phyloP scores from a whole-genome alignment of 2,329 filamentous ascomycete genomes.

The Thielaviopsis populi region DNA sequence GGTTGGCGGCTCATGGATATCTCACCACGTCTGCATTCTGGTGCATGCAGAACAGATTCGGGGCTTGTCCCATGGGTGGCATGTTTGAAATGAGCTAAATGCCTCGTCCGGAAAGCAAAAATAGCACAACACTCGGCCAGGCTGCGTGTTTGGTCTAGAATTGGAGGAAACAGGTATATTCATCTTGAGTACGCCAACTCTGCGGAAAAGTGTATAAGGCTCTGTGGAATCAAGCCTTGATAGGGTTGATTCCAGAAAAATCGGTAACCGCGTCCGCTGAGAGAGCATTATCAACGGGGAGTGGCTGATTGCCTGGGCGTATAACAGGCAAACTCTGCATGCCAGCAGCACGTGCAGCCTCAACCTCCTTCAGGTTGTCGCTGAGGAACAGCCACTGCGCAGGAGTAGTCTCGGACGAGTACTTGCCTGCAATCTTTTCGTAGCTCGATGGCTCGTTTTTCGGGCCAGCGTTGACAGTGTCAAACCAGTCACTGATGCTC shows the following conservation, averaged over 20 bases:
- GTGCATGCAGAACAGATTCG: neutral
- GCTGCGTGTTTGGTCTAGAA: neutral
- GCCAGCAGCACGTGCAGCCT: conserved; percentile 45
- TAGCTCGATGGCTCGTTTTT: conserved; percentile 58
- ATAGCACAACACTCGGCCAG: neutral
- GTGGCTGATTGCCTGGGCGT: conserved; percentile 54
- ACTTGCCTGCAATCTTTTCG: conserved; percentile 38
- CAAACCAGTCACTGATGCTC: conserved; percentile 53
- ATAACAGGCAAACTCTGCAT: conserved; percentile 47
- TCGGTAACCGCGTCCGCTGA: conserved; percentile 24
- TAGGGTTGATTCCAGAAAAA: conserved; percentile 20
- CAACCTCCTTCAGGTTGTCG: conserved; percentile 59
- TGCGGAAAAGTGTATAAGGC: too few species aligned
- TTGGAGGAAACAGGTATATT: neutral
- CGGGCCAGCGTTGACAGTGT: conserved; percentile 64
- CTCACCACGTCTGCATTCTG: neutral
- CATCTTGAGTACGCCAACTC: neutral
- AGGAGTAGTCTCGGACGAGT: conserved; percentile 28
- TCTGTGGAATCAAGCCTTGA: neutral
- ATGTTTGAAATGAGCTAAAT: neutral
- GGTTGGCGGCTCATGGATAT: neutral
- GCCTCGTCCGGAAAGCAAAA: neutral
- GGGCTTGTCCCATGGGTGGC: neutral
- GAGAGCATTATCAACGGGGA: conserved; percentile 35
- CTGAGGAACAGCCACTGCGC: conserved; percentile 61